Evolutionary conservation across 352 stramenopile species (phyloP), one percentile per base, ranked within the genome.

Genomic region (Ophiocytium majus): DNA sequence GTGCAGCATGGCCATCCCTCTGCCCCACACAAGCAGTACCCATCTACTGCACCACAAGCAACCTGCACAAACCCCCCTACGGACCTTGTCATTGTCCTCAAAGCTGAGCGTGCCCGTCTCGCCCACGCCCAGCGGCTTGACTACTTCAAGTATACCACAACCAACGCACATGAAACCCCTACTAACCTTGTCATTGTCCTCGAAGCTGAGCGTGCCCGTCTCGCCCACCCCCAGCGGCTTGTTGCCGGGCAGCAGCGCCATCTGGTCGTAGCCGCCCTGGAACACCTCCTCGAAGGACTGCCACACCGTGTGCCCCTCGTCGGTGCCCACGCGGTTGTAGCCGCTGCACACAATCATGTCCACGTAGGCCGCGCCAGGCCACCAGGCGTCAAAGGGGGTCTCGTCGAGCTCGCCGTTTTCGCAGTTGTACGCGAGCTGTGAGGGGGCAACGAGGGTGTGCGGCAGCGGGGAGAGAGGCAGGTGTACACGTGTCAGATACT

Each of bases 391-490:
- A 71, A 71, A 71, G 23, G 57, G 57, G 28, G 57, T 71, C 23
- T 23, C 57, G 28, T 71, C 57, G 19, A 23, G 19, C 19, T 71
- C 28, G 57, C 19, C 19, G 28, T 71, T 71, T 71, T 71, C 57
- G 57, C 57, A 71, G 28, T 71, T 71, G 28, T 71, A 71, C 57
- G 57, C 57, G 19, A 71, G 57, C 28, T 71, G 57, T n/a, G n/a
- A n/a, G n/a, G n/a, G n/a, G n/a, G n/a, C n/a, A n/a, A n/a, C n/a
- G n/a, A n/a, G n/a, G n/a, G n/a, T n/a, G n/a, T n/a, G n/a, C n/a
- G n/a, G n/a, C n/a, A n/a, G n/a, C n/a, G n/a, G n/a, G n/a, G n/a
- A n/a, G n/a, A n/a, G n/a, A n/a, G n/a, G n/a, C n/a, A n/a, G n/a
- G n/a, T n/a, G n/a, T n/a, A n/a, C n/a, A n/a, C n/a, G n/a, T n/a